phyloP scores from a whole-genome alignment of 2,329 filamentous ascomycete species.

The Talaromyces sp. region DNA sequence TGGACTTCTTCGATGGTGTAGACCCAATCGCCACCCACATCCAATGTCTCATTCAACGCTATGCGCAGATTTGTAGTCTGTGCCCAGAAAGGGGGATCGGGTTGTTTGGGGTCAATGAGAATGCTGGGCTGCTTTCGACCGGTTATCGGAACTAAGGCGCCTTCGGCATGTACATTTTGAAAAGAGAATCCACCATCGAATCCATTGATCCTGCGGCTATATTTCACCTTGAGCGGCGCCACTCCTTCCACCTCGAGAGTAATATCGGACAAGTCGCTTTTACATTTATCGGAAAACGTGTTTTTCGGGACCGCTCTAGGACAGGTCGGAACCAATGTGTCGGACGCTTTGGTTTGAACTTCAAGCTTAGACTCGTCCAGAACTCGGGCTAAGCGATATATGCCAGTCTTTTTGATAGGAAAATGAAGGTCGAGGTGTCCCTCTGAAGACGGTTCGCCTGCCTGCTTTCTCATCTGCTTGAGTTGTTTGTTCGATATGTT shows the following conservation, averaged over 20 bases:
- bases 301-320: constrained; percentile 72
- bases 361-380: constrained; percentile 92
- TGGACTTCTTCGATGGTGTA: constrained; percentile 90
- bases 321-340: constrained; percentile 81
- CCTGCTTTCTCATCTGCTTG: constrained; percentile 68
- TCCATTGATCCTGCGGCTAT: constrained; percentile 81
- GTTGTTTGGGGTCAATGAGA: constrained; percentile 52
- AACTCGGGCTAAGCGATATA: constrained; percentile 81
- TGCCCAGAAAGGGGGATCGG: constrained; percentile 68
- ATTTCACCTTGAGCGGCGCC: constrained; percentile 86
- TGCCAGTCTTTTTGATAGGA: constrained; percentile 76
- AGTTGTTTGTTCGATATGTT: constrained; percentile 71
- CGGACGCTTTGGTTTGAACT: constrained; percentile 70
- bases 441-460: constrained; percentile 56
- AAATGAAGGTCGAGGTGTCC: constrained; percentile 67
- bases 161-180: constrained; percentile 89
- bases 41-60: constrained; percentile 85
- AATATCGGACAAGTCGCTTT: constrained; percentile 82
- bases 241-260: constrained; percentile 81
- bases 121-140: constrained; percentile 56
- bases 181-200: constrained; percentile 82
- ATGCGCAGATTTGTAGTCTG: constrained; percentile 70
- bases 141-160: constrained; percentile 73
- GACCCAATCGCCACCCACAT: constrained; percentile 73
- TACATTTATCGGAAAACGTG: constrained; percentile 66